phyloP scores from a whole-genome alignment of 2,329 filamentous ascomycete genomes.

The Raffaelea albimanens region DNA sequence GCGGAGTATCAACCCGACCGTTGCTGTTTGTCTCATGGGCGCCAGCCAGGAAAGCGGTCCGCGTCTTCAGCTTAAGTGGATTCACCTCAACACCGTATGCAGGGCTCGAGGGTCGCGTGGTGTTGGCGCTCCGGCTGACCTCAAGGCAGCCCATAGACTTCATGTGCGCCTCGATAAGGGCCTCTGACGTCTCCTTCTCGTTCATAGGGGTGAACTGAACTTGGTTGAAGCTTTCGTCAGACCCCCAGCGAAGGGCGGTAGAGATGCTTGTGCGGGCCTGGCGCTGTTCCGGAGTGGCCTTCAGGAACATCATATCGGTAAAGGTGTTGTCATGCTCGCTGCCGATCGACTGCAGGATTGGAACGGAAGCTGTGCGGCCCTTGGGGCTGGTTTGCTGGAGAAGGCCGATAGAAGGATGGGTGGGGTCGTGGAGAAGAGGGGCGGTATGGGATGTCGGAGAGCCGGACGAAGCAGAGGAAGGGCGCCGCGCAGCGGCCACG shows the following conservation, averaged over 20 bases:
- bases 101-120: slow-evolving; percentile 52
- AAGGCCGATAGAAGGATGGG: too few species aligned
- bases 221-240: slow-evolving; percentile 53
- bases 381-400: too few species aligned
- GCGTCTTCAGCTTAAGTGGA: slow-evolving; percentile 15
- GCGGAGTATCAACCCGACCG: slow-evolving; percentile 20
- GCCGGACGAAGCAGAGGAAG: background rate
- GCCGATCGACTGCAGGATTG: background rate
- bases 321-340: slow-evolving; percentile 27
- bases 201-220: slow-evolving; percentile 44
- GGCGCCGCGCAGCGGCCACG: background rate
- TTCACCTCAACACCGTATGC: slow-evolving; percentile 17
- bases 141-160: slow-evolving; percentile 49
- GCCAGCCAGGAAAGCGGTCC: slow-evolving; percentile 13
- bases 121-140: slow-evolving; percentile 46
- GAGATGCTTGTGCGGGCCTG: background rate
- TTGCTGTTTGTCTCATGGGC: slow-evolving; percentile 17
- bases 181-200: slow-evolving; percentile 48
- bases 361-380: too few species aligned
- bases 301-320: slow-evolving; percentile 31
- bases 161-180: slow-evolving; percentile 44
- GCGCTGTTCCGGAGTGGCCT: slow-evolving; percentile 11
- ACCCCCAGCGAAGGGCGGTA: slow-evolving; percentile 37
- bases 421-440: too few species aligned
- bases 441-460: background rate